phyloP scores from a whole-genome alignment of 805 yeast species.

The Saccharomycopsis malanga region DNA sequence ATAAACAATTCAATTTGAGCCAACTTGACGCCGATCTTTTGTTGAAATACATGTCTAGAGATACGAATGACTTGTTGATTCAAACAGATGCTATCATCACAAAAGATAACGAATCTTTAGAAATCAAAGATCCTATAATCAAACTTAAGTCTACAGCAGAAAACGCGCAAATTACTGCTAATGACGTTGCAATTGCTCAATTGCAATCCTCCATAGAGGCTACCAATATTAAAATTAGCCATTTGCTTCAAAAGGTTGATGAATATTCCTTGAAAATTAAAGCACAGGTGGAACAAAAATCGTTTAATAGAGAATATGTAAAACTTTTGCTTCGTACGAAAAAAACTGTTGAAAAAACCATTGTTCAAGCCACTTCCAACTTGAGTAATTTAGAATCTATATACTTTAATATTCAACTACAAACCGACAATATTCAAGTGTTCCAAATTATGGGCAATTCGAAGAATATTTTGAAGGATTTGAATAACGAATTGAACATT shows the following conservation, averaged over 20 bases:
- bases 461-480: slow-evolving; percentile 12
- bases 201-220: slow-evolving; percentile 4
- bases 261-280: slow-evolving; percentile 9
- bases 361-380: slow-evolving; percentile 11
- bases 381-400: slow-evolving; percentile 16
- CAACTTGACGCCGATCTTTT: slow-evolving; percentile 3
- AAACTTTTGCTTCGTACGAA: slow-evolving; percentile 13
- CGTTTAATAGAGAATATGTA: slow-evolving; percentile 14
- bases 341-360: slow-evolving; percentile 13
- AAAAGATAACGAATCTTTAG: slow-evolving; percentile 2
- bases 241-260: slow-evolving; percentile 2
- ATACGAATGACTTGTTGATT: slow-evolving; percentile 4
- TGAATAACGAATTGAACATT: slow-evolving; percentile 16
- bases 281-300: background rate
- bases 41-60: slow-evolving; percentile 8
- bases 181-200: slow-evolving; percentile 17
- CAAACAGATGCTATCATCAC: background rate
- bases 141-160: slow-evolving; percentile 5
- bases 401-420: slow-evolving; percentile 7
- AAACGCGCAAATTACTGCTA: slow-evolving; percentile 1
- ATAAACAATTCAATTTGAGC: background rate
- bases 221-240: slow-evolving; percentile 8
- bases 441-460: slow-evolving; percentile 13
- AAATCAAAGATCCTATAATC: slow-evolving; percentile 13
- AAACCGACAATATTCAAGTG: slow-evolving; percentile 15